Evolutionary conservation across 371 early-diverging fungal species (phyloP), one percentile per base, ranked within the genome.

Genomic region (Funneliformis caledonium): DNA sequence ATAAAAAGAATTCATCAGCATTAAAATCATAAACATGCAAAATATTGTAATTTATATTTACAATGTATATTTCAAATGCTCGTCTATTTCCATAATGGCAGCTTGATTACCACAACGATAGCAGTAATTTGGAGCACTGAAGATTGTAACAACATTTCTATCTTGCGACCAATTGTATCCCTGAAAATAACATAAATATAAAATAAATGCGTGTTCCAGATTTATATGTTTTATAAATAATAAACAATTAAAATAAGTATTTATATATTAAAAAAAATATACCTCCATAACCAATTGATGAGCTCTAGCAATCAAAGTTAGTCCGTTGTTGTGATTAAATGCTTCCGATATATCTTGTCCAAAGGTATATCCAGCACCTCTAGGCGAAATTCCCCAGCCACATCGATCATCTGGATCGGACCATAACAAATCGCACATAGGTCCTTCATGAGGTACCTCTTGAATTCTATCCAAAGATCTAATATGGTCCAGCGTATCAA

Each of bases 211-310:
- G 47, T 9, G 10, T 47, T 10, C 1, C 11, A 43, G n/a, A 45
- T n/a, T 37, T 3, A 37, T 37, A 37, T 37, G 1, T 2, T 37
- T 0, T 37, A 37, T 37, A 37, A 37, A 37, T 37, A 37, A 37
- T 37, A 37, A 26, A 26, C 26, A 26, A 26, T 37, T 37, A 37
- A 5, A 4, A 11, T 16, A 22, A 14, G 22, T 76, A 22, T 33
- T 16, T 9, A 11, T 56, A 33, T 19, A 11, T 52, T 60, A 33
- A 37, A 64, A 22, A 69, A 74, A 65, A 76, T 80, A 59, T 81
- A 93, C 96, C 91, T 98, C 99, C 98, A 95, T 98, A 85, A 99
- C 99, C 68, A 99, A 92, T 90, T 99, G 99, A 91, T 99, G 99
- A 42, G 99, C 99, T 82, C 99, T 91, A 56, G 99, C 97, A 86